A percentile compares a stretch with the other conserved stretches of the same genome.
Evolutionary conservation across 139 green algal species (phyloP).

Genomic region (Tetraselmis striata): DNA sequence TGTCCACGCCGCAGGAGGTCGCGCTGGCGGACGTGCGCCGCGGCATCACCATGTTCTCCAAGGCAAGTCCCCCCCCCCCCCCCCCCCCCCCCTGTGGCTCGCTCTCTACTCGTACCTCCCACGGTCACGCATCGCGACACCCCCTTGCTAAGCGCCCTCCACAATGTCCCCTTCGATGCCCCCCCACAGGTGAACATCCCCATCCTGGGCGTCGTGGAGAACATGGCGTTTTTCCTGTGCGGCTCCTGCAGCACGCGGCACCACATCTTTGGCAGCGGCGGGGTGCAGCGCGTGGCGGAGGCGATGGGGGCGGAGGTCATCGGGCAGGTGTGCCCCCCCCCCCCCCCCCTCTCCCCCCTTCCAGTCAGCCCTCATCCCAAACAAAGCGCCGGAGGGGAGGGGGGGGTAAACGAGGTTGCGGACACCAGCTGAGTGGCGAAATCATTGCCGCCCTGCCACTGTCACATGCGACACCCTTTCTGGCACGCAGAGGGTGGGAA

Average conservation of each 20-base stretch:
- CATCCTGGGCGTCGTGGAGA: constrained; percentile 81
- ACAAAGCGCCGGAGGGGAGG: too few species aligned
- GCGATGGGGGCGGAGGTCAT: constrained; percentile 69
- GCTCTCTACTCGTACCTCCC: not conserved
- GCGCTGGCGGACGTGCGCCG: constrained; percentile 57
- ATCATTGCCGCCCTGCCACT: too few species aligned
- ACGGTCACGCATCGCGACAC: too few species aligned
- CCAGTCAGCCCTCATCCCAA: too few species aligned
- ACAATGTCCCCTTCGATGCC: constrained; percentile 31
- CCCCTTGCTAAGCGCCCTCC: constrained; percentile 17
- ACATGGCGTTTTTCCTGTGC: constrained; percentile 80
- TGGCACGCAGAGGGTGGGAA: too few species aligned
- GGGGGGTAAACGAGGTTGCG: too few species aligned
- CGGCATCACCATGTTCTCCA: constrained; percentile 76
- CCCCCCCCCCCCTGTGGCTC: not conserved
- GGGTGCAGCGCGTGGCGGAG: constrained; percentile 45
- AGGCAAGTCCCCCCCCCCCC: constrained; percentile 9
- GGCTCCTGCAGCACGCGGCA: constrained; percentile 59
- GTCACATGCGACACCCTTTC: too few species aligned
- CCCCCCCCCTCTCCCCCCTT: too few species aligned
- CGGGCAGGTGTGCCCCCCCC: constrained; percentile 58
- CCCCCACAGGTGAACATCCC: constrained; percentile 58
- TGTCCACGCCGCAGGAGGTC: constrained; percentile 80
- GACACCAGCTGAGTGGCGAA: too few species aligned
- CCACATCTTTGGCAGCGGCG: constrained; percentile 80